A percentile compares a stretch with the other conserved stretches of the same genome.
These are phyloP conservation scores for Anthoceros angustus DNA, from an alignment of 225 moss, liverwort and hornwort genomes.

Conservation along the genomic window DNA sequence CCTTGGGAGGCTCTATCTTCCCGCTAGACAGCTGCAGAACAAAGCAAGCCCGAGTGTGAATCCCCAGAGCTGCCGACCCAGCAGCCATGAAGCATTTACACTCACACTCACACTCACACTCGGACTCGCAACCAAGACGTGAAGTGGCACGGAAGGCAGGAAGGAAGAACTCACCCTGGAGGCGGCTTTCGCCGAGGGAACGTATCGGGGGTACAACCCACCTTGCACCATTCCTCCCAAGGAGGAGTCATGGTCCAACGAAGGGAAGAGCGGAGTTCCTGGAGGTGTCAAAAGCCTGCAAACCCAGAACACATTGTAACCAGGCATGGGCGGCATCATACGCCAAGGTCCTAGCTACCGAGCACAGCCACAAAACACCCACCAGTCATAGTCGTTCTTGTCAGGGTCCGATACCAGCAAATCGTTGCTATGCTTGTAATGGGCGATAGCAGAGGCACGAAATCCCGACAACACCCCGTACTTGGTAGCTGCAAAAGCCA, in stretches of 20 bases:
- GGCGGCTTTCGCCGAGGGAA: constrained; percentile 28
- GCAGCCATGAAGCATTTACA: neutral
- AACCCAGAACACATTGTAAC: neutral
- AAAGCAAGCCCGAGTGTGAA: neutral
- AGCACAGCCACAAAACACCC: neutral
- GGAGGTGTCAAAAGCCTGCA: constrained; percentile 47
- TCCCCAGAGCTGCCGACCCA: neutral
- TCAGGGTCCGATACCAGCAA: constrained; percentile 41
- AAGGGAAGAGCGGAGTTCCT: constrained; percentile 42
- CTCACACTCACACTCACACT: neutral
- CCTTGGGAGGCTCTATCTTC: constrained; percentile 16
- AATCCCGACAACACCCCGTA: constrained; percentile 24
- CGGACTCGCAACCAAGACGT: neutral
- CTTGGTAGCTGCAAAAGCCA: constrained; percentile 16
- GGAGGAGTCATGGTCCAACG: constrained; percentile 20
- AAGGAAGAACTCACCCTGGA: constrained; percentile 20
- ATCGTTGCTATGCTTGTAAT: constrained; percentile 24
- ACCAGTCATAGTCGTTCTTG: constrained; percentile 55
- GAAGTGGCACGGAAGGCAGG: neutral
- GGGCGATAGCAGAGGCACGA: constrained; percentile 15
- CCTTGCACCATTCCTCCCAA: constrained; percentile 25
- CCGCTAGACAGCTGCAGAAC: constrained; percentile 9
- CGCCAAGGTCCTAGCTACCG: neutral
- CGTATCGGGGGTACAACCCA: constrained; percentile 24
- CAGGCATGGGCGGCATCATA: neutral